Base-by-base conservation (phyloP, 2,329 filamentous ascomycete species). In the Cadophora gregata region DNA sequence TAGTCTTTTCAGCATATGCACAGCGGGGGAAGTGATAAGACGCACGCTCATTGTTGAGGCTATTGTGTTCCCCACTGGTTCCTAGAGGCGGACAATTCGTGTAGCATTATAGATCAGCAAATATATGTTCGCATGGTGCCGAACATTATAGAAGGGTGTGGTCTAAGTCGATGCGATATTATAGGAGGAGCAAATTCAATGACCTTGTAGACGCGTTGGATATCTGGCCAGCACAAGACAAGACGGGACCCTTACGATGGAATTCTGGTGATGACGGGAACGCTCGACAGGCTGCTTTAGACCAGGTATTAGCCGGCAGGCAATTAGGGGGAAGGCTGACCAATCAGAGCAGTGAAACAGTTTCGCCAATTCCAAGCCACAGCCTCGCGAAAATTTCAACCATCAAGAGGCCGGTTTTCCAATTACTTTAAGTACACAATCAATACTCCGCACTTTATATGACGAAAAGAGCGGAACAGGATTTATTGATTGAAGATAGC, bases 21-120 rank as follows among this genome's bases (percentile, higher is more conserved):
- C 56, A 24, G 56, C 14, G 10, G 31, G 19, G 42, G 25, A 29
- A 47, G 53, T 19, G 55, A 27, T 29, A 36, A 16, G 42, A 67
- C 74, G 55, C 66, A 76, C 75, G 63, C 69, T 75, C 75, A 77
- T 77, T 38, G 66, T 75, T 68, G 67, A 64, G 65, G 56, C 45
- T 58, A 45, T 45, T 42, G 33, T 25, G n/a, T 51, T 69, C 61
- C 59, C 62, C 47, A 63, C 42, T 68, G 64, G 50, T 59, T 59
- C 56, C 6, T 25, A 67, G 58, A 36, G 29, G 29, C 38, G 59
- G 38, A 27, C 14, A 58, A 55, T 27, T 38, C 56, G 45, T 21
- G 58, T 59, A 42, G 64, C 66, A 68, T 66, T n/a, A 48, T 67
- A 66, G n/a, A 38, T 66, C 27, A 69, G 47, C 62, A 62, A 16